A percentile compares a stretch with the other conserved stretches of the same genome.
phyloP scores from a whole-genome alignment of 129 eudicot genomes.

The Tagetes patula region DNA sequence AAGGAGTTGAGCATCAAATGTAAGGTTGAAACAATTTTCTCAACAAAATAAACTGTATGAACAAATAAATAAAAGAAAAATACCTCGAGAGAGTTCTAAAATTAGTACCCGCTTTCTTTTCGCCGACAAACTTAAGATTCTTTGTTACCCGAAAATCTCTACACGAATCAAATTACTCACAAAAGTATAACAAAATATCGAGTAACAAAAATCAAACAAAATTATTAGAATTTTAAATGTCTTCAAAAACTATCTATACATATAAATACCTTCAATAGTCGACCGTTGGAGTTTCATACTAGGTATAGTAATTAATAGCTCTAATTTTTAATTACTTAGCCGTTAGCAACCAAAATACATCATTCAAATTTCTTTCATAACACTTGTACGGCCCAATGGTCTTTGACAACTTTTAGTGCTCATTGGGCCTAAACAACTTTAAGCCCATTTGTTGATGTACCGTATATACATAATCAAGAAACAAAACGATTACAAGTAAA shows the following conservation, averaged over 20 bases:
- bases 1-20: too few species aligned
- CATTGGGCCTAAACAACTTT: not conserved
- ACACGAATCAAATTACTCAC: not conserved
- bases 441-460: not conserved
- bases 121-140: not conserved
- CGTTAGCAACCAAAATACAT: not conserved
- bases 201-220: not conserved
- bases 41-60: not conserved
- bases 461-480: not conserved
- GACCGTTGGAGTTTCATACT: slow-evolving; percentile 1
- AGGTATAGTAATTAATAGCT: not conserved
- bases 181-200: not conserved
- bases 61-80: not conserved
- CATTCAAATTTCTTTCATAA: not conserved
- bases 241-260: not conserved
- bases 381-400: too few species aligned
- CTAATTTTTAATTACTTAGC: slow-evolving; percentile 18
- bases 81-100: not conserved
- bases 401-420: not conserved
- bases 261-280: not conserved
- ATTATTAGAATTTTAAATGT: not conserved
- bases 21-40: not conserved
- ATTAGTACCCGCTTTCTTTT: not conserved
- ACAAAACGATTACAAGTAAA: slow-evolving; percentile 1
- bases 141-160: too few species aligned